phyloP scores from a whole-genome alignment of 257 asterid genomes.

The Solanum arcanum region DNA sequence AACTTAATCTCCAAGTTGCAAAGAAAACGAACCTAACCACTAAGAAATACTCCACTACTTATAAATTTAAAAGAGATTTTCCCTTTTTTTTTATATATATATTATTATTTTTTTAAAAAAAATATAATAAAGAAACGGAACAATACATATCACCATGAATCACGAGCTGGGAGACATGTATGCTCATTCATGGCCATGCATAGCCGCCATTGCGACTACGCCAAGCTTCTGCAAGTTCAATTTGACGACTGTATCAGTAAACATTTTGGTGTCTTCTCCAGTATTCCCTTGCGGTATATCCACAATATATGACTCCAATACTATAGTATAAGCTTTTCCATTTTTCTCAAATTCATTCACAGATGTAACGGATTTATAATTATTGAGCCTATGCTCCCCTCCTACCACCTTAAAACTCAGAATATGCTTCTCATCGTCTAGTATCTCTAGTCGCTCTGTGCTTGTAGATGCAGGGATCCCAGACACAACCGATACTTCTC shows the following conservation, averaged over 20 bases:
- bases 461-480: constrained; percentile 90
- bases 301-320: constrained; percentile 72
- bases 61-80: not conserved
- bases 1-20: not conserved
- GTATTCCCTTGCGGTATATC: constrained; percentile 89
- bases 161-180: not conserved
- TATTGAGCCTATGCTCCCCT: constrained; percentile 79
- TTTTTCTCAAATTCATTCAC: constrained; percentile 43
- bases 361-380: constrained; percentile 66
- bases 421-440: constrained; percentile 57
- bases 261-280: constrained; percentile 74
- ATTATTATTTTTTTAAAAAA: not conserved
- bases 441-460: constrained; percentile 77
- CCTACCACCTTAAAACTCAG: constrained; percentile 81
- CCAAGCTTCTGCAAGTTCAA: constrained; percentile 81
- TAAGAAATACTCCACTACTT: not conserved
- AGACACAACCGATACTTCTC: constrained; percentile 82
- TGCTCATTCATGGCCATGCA: constrained; percentile 21
- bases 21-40: not conserved
- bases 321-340: constrained; percentile 39
- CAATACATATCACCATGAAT: not conserved
- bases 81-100: not conserved
- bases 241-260: constrained; percentile 79
- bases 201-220: constrained; percentile 45
- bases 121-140: not conserved